A percentile compares a stretch with the other conserved stretches of the same genome.
Conservation (phyloP, 192 early-diverging fungal species). For the Podila horticola region DNA sequence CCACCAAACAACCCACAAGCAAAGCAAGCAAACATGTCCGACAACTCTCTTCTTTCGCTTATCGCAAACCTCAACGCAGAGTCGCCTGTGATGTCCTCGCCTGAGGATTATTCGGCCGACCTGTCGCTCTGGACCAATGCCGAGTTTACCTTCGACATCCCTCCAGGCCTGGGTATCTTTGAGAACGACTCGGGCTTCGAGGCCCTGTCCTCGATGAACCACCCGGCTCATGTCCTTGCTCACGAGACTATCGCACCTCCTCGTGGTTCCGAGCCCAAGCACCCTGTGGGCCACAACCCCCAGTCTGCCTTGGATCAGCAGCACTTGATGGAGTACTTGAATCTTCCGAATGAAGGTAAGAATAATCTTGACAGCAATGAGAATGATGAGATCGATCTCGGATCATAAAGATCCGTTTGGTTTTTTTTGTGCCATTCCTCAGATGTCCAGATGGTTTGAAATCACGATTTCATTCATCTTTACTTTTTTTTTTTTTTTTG, state of each 20-base stretch:
- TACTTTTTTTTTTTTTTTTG: not conserved
- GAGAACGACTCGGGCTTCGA: constrained; percentile 55
- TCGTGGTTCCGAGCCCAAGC: not conserved
- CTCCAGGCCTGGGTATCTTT: constrained; percentile 64
- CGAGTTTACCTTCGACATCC: constrained; percentile 75
- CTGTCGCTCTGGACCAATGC: constrained; percentile 75
- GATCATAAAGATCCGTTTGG: not conserved
- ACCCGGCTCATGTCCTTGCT: constrained; percentile 13
- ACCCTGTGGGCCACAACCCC: constrained; percentile 21
- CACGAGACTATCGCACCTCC: not conserved
- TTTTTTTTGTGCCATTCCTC: not conserved
- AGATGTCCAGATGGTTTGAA: too few species aligned
- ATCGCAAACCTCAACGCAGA: constrained; percentile 49
- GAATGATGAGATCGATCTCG: not conserved
- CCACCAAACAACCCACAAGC: not conserved
- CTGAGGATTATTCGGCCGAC: constrained; percentile 73
- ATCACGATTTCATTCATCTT: too few species aligned
- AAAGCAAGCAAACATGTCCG: constrained; percentile 18
- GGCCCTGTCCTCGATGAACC: constrained; percentile 36
- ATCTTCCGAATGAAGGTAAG: constrained; percentile 47
- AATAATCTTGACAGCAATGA: not conserved
- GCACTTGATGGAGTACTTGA: constrained; percentile 53
- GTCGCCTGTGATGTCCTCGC: constrained; percentile 47
- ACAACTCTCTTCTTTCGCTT: constrained; percentile 40
- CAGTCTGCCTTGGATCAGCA: constrained; percentile 49